phyloP scores from a whole-genome alignment of 2,329 filamentous ascomycete species.

The Botrytis tulipae region DNA sequence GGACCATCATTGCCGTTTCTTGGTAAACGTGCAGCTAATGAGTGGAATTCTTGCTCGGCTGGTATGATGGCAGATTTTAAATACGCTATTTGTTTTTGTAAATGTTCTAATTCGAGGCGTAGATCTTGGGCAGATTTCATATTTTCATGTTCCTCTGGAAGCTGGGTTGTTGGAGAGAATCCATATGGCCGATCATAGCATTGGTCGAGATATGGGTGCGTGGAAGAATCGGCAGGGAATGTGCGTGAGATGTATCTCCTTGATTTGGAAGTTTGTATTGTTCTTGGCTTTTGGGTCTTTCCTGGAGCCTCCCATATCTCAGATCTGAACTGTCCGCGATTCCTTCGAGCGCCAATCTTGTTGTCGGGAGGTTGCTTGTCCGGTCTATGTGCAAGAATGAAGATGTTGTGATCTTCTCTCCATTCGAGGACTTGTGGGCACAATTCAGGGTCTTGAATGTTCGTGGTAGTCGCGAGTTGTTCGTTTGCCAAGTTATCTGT shows the following conservation, averaged over 20 bases:
- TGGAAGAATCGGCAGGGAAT: background rate
- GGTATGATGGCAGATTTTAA: background rate
- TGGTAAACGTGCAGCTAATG: background rate
- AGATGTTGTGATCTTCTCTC: background rate
- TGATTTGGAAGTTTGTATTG: background rate
- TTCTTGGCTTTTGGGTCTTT: background rate
- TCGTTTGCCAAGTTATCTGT: background rate
- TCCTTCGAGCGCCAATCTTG: background rate
- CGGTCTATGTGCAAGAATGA: background rate
- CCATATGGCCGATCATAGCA: constrained; percentile 4
- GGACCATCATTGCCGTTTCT: background rate
- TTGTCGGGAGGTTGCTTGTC: background rate
- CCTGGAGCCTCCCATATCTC: background rate
- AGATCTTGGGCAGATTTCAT: background rate
- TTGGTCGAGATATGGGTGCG: constrained; percentile 1
- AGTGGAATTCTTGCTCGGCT: background rate
- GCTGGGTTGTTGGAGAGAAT: background rate
- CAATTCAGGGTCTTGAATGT: too few species aligned
- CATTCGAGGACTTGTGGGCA: background rate
- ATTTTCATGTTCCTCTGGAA: too few species aligned
- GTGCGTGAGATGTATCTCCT: constrained; percentile 9
- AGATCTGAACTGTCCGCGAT: background rate
- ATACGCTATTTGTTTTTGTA: background rate
- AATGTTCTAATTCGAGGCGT: background rate
- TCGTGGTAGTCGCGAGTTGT: too few species aligned